These are phyloP conservation scores for Stephanodiscus minutulus DNA, from an alignment of 108 stramenopile species.

Conservation along the genomic window DNA sequence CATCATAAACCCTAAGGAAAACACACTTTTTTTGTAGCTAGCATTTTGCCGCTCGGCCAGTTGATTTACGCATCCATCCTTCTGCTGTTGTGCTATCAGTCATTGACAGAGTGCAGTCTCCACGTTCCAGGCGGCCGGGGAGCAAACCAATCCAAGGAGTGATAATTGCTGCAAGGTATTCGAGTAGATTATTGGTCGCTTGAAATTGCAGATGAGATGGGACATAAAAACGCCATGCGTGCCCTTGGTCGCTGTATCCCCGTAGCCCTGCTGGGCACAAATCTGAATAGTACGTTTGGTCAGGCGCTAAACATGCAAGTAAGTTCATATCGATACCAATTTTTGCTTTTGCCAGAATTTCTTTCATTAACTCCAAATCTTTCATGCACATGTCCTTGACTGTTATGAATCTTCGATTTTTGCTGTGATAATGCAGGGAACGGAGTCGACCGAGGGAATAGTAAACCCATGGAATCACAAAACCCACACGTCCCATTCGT, in stretches of 20 bases:
- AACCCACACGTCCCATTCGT: not conserved
- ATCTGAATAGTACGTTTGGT: not conserved
- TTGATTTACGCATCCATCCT: conserved; percentile 19
- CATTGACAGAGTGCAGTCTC: conserved; percentile 15
- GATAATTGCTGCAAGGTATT: conserved; percentile 5
- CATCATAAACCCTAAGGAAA: no score
- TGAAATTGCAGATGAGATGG: conserved; percentile 9
- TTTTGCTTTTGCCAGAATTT: not conserved
- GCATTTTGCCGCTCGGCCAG: no score
- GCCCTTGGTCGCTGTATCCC: not conserved
- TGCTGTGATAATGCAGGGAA: no score
- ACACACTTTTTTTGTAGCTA: no score
- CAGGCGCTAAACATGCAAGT: not conserved
- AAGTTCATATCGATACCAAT: not conserved
- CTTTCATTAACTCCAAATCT: not conserved
- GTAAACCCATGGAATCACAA: not conserved
- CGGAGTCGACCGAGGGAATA: no score
- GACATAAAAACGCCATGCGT: conserved; percentile 5
- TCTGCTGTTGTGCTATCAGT: conserved; percentile 14
- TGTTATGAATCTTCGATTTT: no score
- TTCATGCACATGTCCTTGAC: no score
- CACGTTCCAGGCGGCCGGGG: not conserved
- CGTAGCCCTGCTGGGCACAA: not conserved
- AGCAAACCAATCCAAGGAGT: conserved; percentile 11
- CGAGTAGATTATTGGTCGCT: conserved; percentile 13